Percentiles rank a stretch among this genome's conserved stretches.
phyloP scores from a whole-genome alignment of 2,329 filamentous ascomycete species.

The Epicoccum sorghinum region DNA sequence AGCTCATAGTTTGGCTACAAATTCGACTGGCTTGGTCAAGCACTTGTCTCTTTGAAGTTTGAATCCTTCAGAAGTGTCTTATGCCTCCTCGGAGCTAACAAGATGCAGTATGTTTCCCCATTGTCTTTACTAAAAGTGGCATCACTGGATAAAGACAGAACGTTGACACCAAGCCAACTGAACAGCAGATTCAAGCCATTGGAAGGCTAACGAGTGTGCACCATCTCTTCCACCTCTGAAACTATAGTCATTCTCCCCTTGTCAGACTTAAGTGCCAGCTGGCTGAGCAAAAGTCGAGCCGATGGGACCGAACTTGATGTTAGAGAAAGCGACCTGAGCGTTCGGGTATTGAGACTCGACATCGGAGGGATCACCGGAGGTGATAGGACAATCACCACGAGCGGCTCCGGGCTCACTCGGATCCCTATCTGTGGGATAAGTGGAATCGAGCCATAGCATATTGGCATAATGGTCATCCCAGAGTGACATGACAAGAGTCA shows the following conservation, averaged over 20 bases:
- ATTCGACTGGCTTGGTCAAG: too few species aligned
- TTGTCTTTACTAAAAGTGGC: not conserved
- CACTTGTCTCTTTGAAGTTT: too few species aligned
- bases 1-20: too few species aligned
- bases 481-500: slow-evolving; percentile 68
- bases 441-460: slow-evolving; percentile 70
- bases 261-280: slow-evolving; percentile 7
- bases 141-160: not conserved
- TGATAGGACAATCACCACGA: slow-evolving; percentile 37
- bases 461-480: slow-evolving; percentile 69
- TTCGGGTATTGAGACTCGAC: slow-evolving; percentile 29
- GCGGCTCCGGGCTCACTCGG: slow-evolving; percentile 34
- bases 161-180: not conserved
- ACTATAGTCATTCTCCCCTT: not conserved
- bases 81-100: too few species aligned
- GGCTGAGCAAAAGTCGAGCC: slow-evolving; percentile 40
- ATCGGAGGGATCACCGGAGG: slow-evolving; percentile 38
- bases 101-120: not conserved
- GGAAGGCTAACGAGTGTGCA: not conserved
- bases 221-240: not conserved
- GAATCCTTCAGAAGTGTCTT: too few species aligned
- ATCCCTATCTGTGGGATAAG: slow-evolving; percentile 58
- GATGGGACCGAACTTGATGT: slow-evolving; percentile 41
- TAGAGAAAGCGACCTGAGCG: slow-evolving; percentile 34
- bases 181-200: not conserved